Evolutionary conservation across 768 basidiomycete genomes (phyloP).

Genomic region (Auricularia sp.): DNA sequence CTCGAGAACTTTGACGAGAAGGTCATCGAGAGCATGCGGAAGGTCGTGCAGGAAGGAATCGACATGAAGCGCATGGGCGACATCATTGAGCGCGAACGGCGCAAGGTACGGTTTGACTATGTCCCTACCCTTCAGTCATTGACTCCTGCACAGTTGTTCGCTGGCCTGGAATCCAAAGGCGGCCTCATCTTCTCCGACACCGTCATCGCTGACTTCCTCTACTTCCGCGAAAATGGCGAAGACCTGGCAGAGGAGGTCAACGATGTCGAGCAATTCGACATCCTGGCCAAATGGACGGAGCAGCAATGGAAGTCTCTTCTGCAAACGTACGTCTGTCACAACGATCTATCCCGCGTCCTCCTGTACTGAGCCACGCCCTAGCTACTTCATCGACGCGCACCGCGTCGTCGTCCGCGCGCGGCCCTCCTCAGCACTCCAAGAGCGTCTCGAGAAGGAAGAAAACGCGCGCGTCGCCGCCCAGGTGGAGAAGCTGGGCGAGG

Average conservation of each 20-base stretch:
- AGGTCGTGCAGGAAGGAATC: constrained; percentile 63
- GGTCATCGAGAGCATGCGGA: constrained; percentile 56
- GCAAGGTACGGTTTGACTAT: constrained; percentile 45
- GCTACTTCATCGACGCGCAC: constrained; percentile 69
- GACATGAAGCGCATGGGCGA: constrained; percentile 87
- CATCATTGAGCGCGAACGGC: constrained; percentile 79
- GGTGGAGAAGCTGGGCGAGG: constrained; percentile 59
- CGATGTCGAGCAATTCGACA: constrained; percentile 63
- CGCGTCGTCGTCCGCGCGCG: constrained; percentile 74
- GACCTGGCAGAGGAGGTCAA: constrained; percentile 65
- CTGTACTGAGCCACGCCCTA: constrained; percentile 21
- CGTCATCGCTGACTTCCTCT: constrained; percentile 77
- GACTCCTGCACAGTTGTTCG: constrained; percentile 51
- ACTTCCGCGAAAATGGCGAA: constrained; percentile 74
- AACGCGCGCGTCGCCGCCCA: constrained; percentile 66
- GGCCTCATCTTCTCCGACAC: constrained; percentile 69
- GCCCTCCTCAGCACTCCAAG: constrained; percentile 77
- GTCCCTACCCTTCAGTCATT: neutral
- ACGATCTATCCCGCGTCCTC: no score
- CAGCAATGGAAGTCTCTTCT: constrained; percentile 71
- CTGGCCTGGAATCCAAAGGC: constrained; percentile 73
- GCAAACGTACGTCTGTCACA: constrained; percentile 41
- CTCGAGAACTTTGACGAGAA: constrained; percentile 62
- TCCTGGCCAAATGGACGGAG: constrained; percentile 60
- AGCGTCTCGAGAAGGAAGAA: constrained; percentile 71